Base-by-base conservation (phyloP, 2,329 filamentous ascomycete species). In the Ophiostoma novo-ulmi region DNA sequence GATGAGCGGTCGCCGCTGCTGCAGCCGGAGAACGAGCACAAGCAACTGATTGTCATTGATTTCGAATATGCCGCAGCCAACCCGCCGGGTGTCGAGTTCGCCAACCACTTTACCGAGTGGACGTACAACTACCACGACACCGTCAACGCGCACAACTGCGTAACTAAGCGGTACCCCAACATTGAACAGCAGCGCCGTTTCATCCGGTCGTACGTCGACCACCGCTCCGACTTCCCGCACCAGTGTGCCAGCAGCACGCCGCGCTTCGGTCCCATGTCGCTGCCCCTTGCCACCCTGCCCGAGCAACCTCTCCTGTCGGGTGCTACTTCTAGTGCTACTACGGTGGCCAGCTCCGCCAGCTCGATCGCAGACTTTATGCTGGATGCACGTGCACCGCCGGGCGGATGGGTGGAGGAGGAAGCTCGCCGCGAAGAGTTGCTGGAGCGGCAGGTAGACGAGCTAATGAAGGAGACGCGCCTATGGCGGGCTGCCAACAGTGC, bases 81-180 rank as follows among this genome's bases (percentile, higher is more conserved):
- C 78, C 85, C 89, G 0, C 89, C 88, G 0, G 95, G 93, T 1
- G 84, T 93, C 20, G 95, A 99, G 79, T 98, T 99, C 78, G 95
- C 93, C 71, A 99, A 99, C 79, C 95, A 99, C 80, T 99, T 99
- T 80, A 91, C 92, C 0, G 95, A 99, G 80, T 99, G 95, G 95
- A 91, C 92, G 75, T 98, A 98, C 84, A 94, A 99, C 80, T 99
- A 99, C 80, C 94, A 97, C 78, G 89, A 95, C 77, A 80, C 87
- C 3, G 81, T 83, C 38, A 81, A 80, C 41, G 83, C 92, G 0
- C 88, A 87, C 81, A 87, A 84, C 36, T 94, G 92, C 83, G 88
- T 90, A 76, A 86, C 86, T 5, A 81, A 82, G 69, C 80, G 82
- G 69, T 99, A 97, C 79, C 95, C 95, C 0, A 92, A 84, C 0